Conservation (phyloP, 441 rosid genomes). For the Erysimum pusillum region DNA sequence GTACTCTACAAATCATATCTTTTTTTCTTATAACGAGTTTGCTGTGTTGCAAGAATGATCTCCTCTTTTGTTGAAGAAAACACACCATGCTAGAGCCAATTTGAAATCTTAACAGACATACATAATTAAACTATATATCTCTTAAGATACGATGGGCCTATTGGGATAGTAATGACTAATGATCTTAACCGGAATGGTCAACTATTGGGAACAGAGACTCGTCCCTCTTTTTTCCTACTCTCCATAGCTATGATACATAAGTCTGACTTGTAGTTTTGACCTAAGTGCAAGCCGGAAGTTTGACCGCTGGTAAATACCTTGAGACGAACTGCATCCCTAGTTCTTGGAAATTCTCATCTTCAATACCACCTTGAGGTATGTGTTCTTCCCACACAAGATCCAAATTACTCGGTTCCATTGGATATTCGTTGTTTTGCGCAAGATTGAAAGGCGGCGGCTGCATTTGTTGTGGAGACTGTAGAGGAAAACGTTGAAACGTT, state of each 20-base stretch:
- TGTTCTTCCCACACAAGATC: slow-evolving; percentile 37
- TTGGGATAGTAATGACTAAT: not conserved
- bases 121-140: not conserved
- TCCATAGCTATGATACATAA: slow-evolving; percentile 3
- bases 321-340: slow-evolving; percentile 35
- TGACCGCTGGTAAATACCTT: slow-evolving; percentile 32
- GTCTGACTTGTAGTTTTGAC: slow-evolving; percentile 12
- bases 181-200: slow-evolving; percentile 16
- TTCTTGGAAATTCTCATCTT: slow-evolving; percentile 34
- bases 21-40: not conserved
- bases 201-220: slow-evolving; percentile 21
- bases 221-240: not conserved
- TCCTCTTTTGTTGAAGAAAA: slow-evolving; percentile 5
- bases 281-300: slow-evolving; percentile 41
- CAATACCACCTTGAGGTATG: slow-evolving; percentile 8
- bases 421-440: slow-evolving; percentile 33
- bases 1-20: no score
- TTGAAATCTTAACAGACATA: slow-evolving; percentile 7
- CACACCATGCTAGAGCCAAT: slow-evolving; percentile 1
- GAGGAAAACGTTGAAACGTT: slow-evolving; percentile 55
- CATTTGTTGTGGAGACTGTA: slow-evolving; percentile 38
- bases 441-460: slow-evolving; percentile 41
- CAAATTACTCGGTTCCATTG: slow-evolving; percentile 37
- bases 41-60: not conserved
- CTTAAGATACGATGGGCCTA: not conserved